Evolutionary conservation across 1,284 basidiomycete genomes (phyloP).

Genomic region (Naganishia sp.): DNA sequence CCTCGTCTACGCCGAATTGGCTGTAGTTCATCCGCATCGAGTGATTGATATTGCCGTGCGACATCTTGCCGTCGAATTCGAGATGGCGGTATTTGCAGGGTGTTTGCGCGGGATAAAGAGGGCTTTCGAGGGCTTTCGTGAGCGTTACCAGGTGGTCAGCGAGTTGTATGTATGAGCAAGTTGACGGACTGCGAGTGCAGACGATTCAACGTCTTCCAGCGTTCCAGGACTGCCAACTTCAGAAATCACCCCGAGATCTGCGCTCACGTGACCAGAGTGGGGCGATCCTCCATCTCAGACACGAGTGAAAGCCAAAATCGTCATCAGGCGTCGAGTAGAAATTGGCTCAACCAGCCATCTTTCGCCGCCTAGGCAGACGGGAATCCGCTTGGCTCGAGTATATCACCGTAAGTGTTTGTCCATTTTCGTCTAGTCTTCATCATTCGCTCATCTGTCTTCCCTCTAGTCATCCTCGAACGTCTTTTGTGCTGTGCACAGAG

Average conservation of each 20-base stretch:
- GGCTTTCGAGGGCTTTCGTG: too few relatives aligned
- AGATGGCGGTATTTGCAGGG: neutral
- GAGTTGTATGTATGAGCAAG: too few relatives aligned
- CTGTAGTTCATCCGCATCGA: constrained; percentile 72
- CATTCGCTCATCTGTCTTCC: neutral
- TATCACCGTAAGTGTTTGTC: neutral
- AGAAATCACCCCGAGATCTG: too few relatives aligned
- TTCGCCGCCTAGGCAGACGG: neutral
- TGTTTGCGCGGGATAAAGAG: too few relatives aligned
- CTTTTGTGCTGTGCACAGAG: neutral
- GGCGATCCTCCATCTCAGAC: too few relatives aligned
- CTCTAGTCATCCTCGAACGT: neutral
- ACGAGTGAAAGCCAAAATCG: constrained; percentile 6
- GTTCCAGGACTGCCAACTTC: too few relatives aligned
- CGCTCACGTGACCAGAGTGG: too few relatives aligned
- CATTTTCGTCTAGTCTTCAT: neutral
- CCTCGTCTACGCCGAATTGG: constrained; percentile 66
- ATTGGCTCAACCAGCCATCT: constrained; percentile 20
- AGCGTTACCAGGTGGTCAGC: too few relatives aligned
- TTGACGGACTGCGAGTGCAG: too few relatives aligned
- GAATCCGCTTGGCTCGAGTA: neutral
- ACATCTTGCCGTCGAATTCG: neutral
- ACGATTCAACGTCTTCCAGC: too few relatives aligned
- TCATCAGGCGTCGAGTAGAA: constrained; percentile 2
- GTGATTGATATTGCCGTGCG: constrained; percentile 58